A percentile compares a stretch with the other conserved stretches of the same genome.
Evolutionary conservation across 2,329 filamentous ascomycete species (phyloP).

Genomic region (Aspergillus proliferans): DNA sequence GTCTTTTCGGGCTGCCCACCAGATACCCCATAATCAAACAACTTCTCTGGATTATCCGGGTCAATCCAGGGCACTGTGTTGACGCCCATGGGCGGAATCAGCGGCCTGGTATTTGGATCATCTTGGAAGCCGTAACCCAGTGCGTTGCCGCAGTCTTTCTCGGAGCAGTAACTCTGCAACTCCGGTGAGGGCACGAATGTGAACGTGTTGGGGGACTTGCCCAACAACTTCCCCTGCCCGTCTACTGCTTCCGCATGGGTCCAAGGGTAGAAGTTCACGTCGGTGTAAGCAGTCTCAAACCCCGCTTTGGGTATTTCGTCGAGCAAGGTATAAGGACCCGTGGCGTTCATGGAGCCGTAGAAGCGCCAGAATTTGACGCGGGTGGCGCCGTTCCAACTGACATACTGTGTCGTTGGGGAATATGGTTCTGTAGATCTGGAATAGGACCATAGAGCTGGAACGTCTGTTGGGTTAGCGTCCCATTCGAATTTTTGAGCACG

Average conservation of each 20-base stretch:
- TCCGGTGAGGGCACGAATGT: constrained; percentile 33
- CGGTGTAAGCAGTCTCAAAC: constrained; percentile 34
- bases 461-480: constrained; percentile 35
- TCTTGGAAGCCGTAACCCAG: constrained; percentile 23
- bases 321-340: constrained; percentile 26
- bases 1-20: background rate
- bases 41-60: constrained; percentile 18
- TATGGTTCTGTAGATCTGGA: constrained; percentile 21
- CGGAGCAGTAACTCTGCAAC: constrained; percentile 26
- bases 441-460: constrained; percentile 37
- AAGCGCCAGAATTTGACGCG: constrained; percentile 31
- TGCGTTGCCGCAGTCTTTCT: constrained; percentile 25
- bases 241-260: constrained; percentile 33
- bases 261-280: constrained; percentile 24
- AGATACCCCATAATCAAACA: constrained; percentile 11
- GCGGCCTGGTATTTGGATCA: constrained; percentile 18
- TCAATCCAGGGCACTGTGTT: constrained; percentile 30
- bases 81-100: constrained; percentile 25
- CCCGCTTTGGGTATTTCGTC: constrained; percentile 26
- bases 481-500: constrained; percentile 38
- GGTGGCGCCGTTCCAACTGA: constrained; percentile 38
- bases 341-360: constrained; percentile 25
- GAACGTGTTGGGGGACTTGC: constrained; percentile 26
- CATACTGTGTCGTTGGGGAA: constrained; percentile 29
- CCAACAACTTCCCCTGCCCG: constrained; percentile 24